A percentile compares a stretch with the other conserved stretches of the same genome.
Conservation (phyloP, 371 early-diverging fungal species). For the Cokeromyces recurvatus region DNA sequence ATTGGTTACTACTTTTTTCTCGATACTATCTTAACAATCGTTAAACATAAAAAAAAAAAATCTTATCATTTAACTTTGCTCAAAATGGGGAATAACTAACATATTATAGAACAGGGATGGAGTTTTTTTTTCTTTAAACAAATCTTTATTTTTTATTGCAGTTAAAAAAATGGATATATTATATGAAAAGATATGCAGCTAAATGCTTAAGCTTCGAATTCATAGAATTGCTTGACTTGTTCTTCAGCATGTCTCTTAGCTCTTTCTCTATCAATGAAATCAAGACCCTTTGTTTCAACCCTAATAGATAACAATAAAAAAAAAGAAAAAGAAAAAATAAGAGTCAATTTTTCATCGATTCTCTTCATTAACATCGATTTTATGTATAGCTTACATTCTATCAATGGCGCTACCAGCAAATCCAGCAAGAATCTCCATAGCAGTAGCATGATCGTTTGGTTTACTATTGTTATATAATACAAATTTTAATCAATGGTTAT, state of each 20-base stretch:
- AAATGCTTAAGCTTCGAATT: slow-evolving; percentile 7
- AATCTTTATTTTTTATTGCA: background rate
- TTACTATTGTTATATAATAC: too few relatives aligned
- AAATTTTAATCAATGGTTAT: too few relatives aligned
- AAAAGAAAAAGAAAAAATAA: too few relatives aligned
- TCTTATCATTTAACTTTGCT: too few relatives aligned
- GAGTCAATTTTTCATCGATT: too few relatives aligned
- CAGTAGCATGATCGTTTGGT: slow-evolving; percentile 37
- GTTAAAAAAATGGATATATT: background rate
- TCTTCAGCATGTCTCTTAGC: slow-evolving; percentile 42
- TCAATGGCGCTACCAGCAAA: slow-evolving; percentile 48
- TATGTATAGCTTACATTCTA: slow-evolving; percentile 28
- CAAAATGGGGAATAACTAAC: too few relatives aligned
- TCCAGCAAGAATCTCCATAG: slow-evolving; percentile 51
- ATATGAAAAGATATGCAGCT: background rate
- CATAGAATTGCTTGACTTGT: slow-evolving; percentile 25
- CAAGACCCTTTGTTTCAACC: slow-evolving; percentile 50
- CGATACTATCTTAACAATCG: too few relatives aligned
- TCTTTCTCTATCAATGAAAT: slow-evolving; percentile 38
- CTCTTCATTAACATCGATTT: background rate
- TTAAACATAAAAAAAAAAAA: too few relatives aligned
- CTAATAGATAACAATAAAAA: slow-evolving; percentile 6
- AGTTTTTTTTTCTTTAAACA: background rate
- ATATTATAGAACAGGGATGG: background rate
- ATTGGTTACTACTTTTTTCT: too few relatives aligned